Percentiles rank a stretch among this genome's conserved stretches.
phyloP scores from a whole-genome alignment of 306 rosid species.

The Prunus padus region DNA sequence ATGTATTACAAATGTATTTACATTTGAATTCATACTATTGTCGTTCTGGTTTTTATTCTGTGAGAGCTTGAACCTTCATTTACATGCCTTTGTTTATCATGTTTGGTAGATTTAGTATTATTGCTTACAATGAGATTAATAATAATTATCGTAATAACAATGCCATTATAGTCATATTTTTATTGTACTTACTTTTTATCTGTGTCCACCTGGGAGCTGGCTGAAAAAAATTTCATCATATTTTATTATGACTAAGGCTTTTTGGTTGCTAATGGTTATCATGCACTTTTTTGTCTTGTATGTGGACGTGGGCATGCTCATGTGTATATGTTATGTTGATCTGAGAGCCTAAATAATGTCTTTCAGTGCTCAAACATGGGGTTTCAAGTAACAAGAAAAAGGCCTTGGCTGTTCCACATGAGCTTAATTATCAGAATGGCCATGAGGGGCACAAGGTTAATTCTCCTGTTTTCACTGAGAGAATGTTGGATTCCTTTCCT shows the following conservation, averaged over 20 bases:
- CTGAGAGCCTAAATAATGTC: constrained; percentile 33
- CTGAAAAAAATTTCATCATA: background rate
- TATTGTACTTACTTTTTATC: background rate
- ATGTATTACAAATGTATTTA: background rate
- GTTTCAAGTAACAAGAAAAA: constrained; percentile 32
- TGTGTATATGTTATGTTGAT: background rate
- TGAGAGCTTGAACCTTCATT: background rate
- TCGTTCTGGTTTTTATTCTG: background rate
- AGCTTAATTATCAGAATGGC: constrained; percentile 30
- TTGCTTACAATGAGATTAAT: background rate
- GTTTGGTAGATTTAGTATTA: background rate
- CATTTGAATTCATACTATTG: background rate
- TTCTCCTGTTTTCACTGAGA: constrained; percentile 30
- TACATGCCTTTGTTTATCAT: background rate
- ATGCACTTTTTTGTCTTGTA: too few species aligned
- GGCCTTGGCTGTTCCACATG: constrained; percentile 25
- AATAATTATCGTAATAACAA: background rate
- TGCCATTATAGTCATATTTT: background rate
- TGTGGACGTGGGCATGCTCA: too few species aligned
- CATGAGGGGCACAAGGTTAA: constrained; percentile 15
- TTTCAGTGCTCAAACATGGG: constrained; percentile 37
- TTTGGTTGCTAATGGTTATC: too few species aligned
- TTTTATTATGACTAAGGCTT: background rate
- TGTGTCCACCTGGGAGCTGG: background rate
- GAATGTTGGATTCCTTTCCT: constrained; percentile 30